These are phyloP conservation scores for Fusarium sp. DNA, from an alignment of 2,329 filamentous ascomycete genomes.

Conservation along the genomic window DNA sequence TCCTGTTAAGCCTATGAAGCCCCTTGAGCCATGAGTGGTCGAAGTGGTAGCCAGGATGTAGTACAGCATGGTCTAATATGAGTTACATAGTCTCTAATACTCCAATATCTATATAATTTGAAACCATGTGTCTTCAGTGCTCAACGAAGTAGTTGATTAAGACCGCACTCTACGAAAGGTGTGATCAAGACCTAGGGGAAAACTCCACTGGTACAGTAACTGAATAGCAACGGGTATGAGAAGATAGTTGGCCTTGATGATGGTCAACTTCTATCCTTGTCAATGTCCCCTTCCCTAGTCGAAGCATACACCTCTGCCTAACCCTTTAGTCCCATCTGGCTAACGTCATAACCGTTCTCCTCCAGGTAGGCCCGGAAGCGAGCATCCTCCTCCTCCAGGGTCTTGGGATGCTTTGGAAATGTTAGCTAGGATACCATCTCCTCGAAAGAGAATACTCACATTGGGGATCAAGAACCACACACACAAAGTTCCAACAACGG, in stretches of 20 bases:
- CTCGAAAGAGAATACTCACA: not conserved
- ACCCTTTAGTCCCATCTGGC: slow-evolving; percentile 1
- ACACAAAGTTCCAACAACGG: slow-evolving; percentile 3
- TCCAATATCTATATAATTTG: too few species aligned
- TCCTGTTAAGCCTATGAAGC: not conserved
- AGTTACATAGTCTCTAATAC: too few species aligned
- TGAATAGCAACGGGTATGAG: not conserved
- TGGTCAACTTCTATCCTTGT: not conserved
- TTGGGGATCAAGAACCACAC: slow-evolving; percentile 12
- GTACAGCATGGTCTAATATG: too few species aligned
- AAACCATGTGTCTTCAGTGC: too few species aligned
- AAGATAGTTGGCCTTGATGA: not conserved
- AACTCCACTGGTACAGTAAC: not conserved
- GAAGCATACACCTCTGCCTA: not conserved
- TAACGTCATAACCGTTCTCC: not conserved
- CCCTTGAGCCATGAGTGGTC: not conserved
- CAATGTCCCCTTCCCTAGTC: not conserved
- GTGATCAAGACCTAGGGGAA: not conserved
- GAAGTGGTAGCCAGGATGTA: not conserved
- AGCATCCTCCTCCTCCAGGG: not conserved
- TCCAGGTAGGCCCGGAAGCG: not conserved
- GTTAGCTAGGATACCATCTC: not conserved
- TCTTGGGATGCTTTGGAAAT: not conserved
- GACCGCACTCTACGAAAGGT: not conserved
- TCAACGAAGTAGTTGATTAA: too few species aligned